Conservation (phyloP, 1,284 basidiomycete species). For the Lentinula novae-zelandiae region DNA sequence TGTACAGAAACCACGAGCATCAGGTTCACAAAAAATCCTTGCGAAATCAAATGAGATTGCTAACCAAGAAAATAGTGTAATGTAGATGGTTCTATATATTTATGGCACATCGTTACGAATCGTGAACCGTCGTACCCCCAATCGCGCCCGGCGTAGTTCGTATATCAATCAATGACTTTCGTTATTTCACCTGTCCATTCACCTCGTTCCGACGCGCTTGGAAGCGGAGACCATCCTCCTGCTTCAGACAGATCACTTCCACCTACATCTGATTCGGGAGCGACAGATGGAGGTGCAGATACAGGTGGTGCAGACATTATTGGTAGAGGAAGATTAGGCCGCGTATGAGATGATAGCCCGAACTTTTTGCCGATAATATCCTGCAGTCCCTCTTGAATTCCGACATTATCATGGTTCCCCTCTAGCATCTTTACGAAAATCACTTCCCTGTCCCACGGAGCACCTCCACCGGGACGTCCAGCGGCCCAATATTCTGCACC, state of each 20-base stretch:
- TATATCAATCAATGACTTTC: not conserved
- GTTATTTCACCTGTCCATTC: conserved; percentile 1
- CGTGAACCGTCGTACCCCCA: too few species aligned
- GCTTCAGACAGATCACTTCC: not conserved
- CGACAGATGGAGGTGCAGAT: not conserved
- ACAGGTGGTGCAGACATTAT: not conserved
- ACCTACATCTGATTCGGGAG: conserved; percentile 1
- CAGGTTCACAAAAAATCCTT: too few species aligned
- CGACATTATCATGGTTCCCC: conserved; percentile 67
- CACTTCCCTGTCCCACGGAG: conserved; percentile 40
- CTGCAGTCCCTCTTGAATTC: conserved; percentile 67
- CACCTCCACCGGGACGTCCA: conserved; percentile 10
- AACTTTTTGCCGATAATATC: conserved; percentile 64
- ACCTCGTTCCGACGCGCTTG: not conserved
- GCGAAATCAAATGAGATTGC: not conserved
- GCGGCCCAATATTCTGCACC: conserved; percentile 4
- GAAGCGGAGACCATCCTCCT: conserved; percentile 1
- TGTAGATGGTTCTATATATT: not conserved
- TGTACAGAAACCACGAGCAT: too few species aligned
- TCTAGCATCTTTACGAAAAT: conserved; percentile 57
- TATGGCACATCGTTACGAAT: too few species aligned
- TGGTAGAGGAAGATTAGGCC: not conserved
- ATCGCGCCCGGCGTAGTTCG: not conserved
- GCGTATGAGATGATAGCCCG: conserved; percentile 13
- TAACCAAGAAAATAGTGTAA: not conserved